Conservation (phyloP, 257 asterid species). For the Schizonepeta tenuifolia region DNA sequence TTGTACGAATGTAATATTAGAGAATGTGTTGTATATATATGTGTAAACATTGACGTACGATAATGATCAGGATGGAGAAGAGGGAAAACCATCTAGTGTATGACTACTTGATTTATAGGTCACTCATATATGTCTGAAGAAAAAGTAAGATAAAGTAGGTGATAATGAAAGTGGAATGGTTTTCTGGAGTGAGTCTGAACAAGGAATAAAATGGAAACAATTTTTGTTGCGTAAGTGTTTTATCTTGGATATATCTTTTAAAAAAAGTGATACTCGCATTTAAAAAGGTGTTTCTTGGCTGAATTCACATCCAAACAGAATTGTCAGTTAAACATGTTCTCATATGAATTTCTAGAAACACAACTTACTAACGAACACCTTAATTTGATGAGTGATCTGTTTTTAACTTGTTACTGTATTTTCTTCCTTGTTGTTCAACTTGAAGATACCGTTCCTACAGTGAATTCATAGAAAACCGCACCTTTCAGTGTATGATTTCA, state of each 20-base stretch:
- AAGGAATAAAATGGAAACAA: slow-evolving; percentile 1
- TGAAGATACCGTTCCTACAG: not conserved
- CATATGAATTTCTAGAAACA: slow-evolving; percentile 3
- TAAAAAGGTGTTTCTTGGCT: not conserved
- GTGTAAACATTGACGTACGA: not conserved
- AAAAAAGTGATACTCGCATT: not conserved
- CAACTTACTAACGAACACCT: slow-evolving; percentile 2
- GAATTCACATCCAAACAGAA: not conserved
- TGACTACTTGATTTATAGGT: not conserved
- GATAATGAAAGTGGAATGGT: not conserved
- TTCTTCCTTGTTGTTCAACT: not conserved
- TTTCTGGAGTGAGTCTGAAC: slow-evolving; percentile 16
- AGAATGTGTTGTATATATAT: not conserved
- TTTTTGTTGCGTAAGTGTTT: slow-evolving; percentile 1
- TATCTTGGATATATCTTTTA: not conserved
- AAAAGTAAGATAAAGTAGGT: not conserved
- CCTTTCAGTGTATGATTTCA: slow-evolving; percentile 1
- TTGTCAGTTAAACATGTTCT: not conserved
- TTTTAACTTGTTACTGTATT: not conserved
- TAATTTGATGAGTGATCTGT: not conserved
- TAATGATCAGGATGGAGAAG: not conserved
- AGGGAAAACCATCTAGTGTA: not conserved
- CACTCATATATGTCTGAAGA: slow-evolving; percentile 4
- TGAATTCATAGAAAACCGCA: not conserved
- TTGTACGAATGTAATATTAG: not conserved